phyloP scores from a whole-genome alignment of 2,329 filamentous ascomycete genomes.

The Cytospora leucostoma region DNA sequence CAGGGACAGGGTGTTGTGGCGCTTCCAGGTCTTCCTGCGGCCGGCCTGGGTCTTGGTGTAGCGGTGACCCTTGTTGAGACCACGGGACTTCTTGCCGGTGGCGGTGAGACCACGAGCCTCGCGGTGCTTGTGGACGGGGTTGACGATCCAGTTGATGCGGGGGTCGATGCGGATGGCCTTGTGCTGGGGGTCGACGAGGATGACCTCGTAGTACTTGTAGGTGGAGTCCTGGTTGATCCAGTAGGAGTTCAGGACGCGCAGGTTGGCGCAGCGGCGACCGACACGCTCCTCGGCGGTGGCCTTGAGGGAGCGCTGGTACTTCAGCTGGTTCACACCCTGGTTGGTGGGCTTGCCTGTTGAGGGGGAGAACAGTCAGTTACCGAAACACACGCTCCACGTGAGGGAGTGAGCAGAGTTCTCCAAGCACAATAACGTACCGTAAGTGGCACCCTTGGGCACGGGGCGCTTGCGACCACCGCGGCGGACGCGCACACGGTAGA shows the following conservation, averaged over 20 bases:
- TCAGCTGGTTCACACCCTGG: slow-evolving; percentile 99
- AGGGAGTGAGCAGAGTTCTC: neutral
- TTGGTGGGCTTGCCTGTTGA: slow-evolving; percentile 96
- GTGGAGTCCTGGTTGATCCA: slow-evolving; percentile 99
- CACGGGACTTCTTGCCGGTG: slow-evolving; percentile 99
- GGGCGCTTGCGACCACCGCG: slow-evolving; percentile 99
- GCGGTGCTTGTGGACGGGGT: slow-evolving; percentile 99
- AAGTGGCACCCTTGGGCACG: slow-evolving; percentile 96
- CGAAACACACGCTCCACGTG: neutral
- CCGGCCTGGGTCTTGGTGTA: slow-evolving; percentile 99
- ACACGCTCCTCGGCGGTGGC: slow-evolving; percentile 99
- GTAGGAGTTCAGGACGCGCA: slow-evolving; percentile 99
- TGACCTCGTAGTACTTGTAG: slow-evolving; percentile 99
- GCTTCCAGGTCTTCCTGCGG: slow-evolving; percentile 99
- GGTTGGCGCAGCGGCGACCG: slow-evolving; percentile 96
- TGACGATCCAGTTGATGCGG: slow-evolving; percentile 99
- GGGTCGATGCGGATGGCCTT: slow-evolving; percentile 99
- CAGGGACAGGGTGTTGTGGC: slow-evolving; percentile 98
- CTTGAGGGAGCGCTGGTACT: slow-evolving; percentile 99
- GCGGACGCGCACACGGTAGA: slow-evolving; percentile 98
- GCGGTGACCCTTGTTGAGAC: slow-evolving; percentile 98
- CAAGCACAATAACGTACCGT: slow-evolving; percentile 60
- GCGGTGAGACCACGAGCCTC: slow-evolving; percentile 95
- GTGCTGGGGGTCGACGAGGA: slow-evolving; percentile 99
- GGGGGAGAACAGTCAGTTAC: slow-evolving; percentile 21